These are phyloP conservation scores for Globisporangium camurandrum DNA, from an alignment of 352 stramenopile species.

Conservation along the genomic window DNA sequence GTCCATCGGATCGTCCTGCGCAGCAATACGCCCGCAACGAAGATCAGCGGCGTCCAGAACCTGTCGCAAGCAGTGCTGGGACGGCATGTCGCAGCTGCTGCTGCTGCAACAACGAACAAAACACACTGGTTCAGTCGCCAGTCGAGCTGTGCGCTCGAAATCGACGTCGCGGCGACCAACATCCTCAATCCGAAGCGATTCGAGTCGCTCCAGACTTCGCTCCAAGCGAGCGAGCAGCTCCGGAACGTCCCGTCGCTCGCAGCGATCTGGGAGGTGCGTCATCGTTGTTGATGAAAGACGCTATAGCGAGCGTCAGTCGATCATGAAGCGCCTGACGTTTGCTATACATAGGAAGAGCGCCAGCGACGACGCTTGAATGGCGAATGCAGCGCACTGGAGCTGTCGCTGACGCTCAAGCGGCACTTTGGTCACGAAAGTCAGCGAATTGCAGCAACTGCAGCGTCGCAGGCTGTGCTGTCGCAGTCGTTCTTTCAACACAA, in stretches of 20 bases:
- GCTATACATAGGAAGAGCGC: conserved; percentile 67
- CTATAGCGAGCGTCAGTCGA: no score
- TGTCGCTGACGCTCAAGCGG: conserved; percentile 51
- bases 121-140: conserved; percentile 58
- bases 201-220: conserved; percentile 30
- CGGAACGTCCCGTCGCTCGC: conserved; percentile 71
- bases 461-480: conserved; percentile 31
- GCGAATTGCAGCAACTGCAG: conserved; percentile 20
- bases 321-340: no score
- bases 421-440: conserved; percentile 17
- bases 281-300: no score
- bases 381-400: conserved; percentile 32
- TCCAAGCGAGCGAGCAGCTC: conserved; percentile 29
- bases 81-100: conserved; percentile 24
- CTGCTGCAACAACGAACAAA: not conserved
- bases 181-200: conserved; percentile 64
- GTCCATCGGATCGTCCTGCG: conserved; percentile 25
- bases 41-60: conserved; percentile 28
- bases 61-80: conserved; percentile 13
- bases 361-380: conserved; percentile 40
- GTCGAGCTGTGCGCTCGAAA: conserved; percentile 61
- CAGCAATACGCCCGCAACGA: conserved; percentile 23
- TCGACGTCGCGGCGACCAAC: conserved; percentile 54
- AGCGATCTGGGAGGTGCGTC: conserved; percentile 75
- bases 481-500: conserved; percentile 81